A percentile compares a stretch with the other conserved stretches of the same genome.
These are phyloP conservation scores for Cryptococcus sp. DNA, from an alignment of 1,284 basidiomycete species.

Conservation along the genomic window DNA sequence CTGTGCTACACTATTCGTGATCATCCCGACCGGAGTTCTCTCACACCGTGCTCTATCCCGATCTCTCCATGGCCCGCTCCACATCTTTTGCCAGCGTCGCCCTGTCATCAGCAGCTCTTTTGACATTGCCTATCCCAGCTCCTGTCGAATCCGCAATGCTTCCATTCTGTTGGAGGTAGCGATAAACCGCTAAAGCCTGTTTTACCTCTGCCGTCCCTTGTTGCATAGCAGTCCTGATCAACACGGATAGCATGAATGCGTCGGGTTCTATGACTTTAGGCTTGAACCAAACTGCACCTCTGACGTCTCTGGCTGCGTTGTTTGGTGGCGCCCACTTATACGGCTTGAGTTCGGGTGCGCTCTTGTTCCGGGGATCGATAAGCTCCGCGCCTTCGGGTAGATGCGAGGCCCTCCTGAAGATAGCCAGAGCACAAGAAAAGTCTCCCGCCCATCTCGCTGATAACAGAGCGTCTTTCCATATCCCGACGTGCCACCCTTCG, in stretches of 20 bases:
- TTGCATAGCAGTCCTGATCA: constrained; percentile 34
- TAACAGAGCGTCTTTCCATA: constrained; percentile 27
- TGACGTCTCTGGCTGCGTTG: constrained; percentile 15
- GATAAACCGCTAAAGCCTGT: constrained; percentile 16
- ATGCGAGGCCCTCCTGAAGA: constrained; percentile 35
- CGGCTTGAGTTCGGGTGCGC: neutral
- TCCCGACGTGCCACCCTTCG: constrained; percentile 29
- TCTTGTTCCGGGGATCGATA: neutral
- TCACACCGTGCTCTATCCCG: no score
- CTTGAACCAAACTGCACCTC: constrained; percentile 19
- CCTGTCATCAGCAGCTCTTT: neutral
- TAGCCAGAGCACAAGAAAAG: constrained; percentile 30
- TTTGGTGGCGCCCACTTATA: constrained; percentile 25
- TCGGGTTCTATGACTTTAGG: constrained; percentile 14
- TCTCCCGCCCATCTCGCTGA: constrained; percentile 39
- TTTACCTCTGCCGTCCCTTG: constrained; percentile 19
- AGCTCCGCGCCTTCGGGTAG: constrained; percentile 23
- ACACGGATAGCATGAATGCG: constrained; percentile 21
- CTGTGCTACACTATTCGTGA: no score
- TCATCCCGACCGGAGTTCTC: no score
- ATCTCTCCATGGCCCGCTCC: constrained; percentile 12
- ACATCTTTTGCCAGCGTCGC: constrained; percentile 16
- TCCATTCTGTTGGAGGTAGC: no score
- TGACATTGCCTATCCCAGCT: neutral
- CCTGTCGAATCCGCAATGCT: neutral